A percentile compares a stretch with the other conserved stretches of the same genome.
phyloP scores from a whole-genome alignment of 2,329 filamentous ascomycete species.

The Purpureocillium lavendulum region DNA sequence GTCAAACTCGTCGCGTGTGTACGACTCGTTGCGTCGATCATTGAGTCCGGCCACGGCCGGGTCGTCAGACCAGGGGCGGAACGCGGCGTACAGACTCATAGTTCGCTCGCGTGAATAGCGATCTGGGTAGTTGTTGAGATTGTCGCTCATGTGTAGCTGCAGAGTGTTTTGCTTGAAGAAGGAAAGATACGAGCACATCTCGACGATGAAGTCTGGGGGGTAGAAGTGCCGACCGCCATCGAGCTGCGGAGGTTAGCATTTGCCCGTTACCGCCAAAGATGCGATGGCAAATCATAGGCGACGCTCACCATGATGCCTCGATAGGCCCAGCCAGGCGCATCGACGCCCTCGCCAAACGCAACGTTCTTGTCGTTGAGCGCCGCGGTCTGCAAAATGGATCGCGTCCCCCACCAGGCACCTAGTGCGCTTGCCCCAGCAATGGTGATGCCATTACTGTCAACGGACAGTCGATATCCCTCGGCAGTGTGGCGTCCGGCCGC shows the following conservation, averaged over 20 bases:
- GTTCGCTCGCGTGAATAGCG: slow-evolving; percentile 46
- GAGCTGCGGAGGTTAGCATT: slow-evolving; percentile 21
- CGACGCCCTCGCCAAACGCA: slow-evolving; percentile 10
- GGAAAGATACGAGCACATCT: slow-evolving; percentile 40
- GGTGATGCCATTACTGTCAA: slow-evolving; percentile 30
- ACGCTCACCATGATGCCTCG: slow-evolving; percentile 30
- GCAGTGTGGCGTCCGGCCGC: slow-evolving; percentile 29
- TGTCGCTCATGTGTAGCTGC: slow-evolving; percentile 46
- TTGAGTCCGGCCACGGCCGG: slow-evolving; percentile 39
- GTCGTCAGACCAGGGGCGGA: slow-evolving; percentile 43
- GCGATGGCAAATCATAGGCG: no score
- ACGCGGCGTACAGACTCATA: slow-evolving; percentile 42
- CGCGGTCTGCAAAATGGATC: slow-evolving; percentile 44
- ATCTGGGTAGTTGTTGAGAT: slow-evolving; percentile 36
- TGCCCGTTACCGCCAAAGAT: slow-evolving; percentile 13
- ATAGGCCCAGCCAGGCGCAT: slow-evolving; percentile 42
- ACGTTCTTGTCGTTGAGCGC: slow-evolving; percentile 21
- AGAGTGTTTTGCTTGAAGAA: slow-evolving; percentile 50
- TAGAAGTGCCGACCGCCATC: slow-evolving; percentile 50
- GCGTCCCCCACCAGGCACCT: slow-evolving; percentile 50
- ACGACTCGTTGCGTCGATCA: slow-evolving; percentile 44
- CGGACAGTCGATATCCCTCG: slow-evolving; percentile 39
- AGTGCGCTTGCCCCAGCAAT: slow-evolving; percentile 45
- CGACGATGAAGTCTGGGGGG: slow-evolving; percentile 40
- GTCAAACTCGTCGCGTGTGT: slow-evolving; percentile 41